phyloP scores from a whole-genome alignment of 2,329 filamentous ascomycete species.

The Berkeleyomyces basicola region DNA sequence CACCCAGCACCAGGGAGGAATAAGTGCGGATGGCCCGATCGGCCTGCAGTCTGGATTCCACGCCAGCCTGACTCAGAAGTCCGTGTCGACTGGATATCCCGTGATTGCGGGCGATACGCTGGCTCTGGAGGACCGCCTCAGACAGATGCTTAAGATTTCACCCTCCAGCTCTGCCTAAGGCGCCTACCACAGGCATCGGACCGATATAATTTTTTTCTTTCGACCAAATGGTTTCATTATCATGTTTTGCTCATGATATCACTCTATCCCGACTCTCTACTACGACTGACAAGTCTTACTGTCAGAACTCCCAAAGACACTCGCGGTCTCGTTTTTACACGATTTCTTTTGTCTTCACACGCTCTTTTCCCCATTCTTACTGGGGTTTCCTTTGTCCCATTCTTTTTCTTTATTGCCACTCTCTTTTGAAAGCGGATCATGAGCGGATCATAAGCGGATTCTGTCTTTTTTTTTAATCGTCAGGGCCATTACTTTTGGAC shows the following conservation, averaged over 20 bases:
- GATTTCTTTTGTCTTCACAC: not conserved
- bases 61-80: not conserved
- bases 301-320: not conserved
- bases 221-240: not conserved
- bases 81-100: not conserved
- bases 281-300: not conserved
- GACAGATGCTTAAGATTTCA: conserved; percentile 11
- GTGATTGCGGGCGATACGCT: not conserved
- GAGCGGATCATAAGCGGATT: no score
- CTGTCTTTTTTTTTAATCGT: no score
- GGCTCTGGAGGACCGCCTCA: conserved; percentile 10
- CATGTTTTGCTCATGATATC: not conserved
- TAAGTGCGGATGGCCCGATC: not conserved
- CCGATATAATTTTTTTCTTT: not conserved
- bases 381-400: not conserved
- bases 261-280: not conserved
- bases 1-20: not conserved
- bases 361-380: not conserved
- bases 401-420: not conserved
- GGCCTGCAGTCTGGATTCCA: conserved; percentile 7
- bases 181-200: no score
- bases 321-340: not conserved
- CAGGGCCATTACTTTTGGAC: no score
- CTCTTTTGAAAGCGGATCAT: not conserved
- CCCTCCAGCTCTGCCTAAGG: not conserved